Base-by-base conservation (phyloP, 2,329 filamentous ascomycete genomes). In the Cladophialophora yegresii region DNA sequence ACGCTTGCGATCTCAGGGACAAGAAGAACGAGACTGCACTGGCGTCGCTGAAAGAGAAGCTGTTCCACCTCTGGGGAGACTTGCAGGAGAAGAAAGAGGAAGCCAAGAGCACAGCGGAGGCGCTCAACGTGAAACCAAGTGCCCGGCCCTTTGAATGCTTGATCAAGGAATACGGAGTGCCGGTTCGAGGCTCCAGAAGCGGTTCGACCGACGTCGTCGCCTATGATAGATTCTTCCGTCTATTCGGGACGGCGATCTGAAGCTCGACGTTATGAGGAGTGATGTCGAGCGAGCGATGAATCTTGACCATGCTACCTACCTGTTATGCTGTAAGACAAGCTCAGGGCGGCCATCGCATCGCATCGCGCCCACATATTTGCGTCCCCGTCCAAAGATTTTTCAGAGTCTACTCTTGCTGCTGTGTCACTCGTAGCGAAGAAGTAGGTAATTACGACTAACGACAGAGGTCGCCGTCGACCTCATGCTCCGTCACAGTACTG, bases 31-130 rank as follows among this genome's bases (percentile, higher is more conserved):
- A 76, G 2, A 58, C 75, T 0, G 72, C 77, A 1, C 77, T 95
- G 0, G 73, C 71, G 2, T 67, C 75, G 6, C 77, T 97, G 4
- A 84, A 85, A 57, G 85, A 96, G 70, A 87, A 84, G 70, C 80
- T 97, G 61, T 93, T 89, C 73, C 79, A 86, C 40, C 80, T 97
- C 1, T 98, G 93, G 93, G 93, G 93, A 1, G 85, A 96, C 66
- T 80, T 97, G 1, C 87, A 93, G 73, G 91, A 96, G 73, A 75
- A 79, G 54, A 91, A 90, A 73, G 71, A 72, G 1, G 74, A 63
- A 63, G 49, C n/a, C 57, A 53, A 43, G 61, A 63, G 20, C 49
- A 68, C 66, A 51, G 58, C 70, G 50, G 40, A 63, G n/a, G 57
- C 62, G 22, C 58, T 62, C 28, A 54, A n/a, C 20, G 61, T 70